These are phyloP conservation scores for Taiozyma sp. DNA, from an alignment of 1,139 yeast genomes.

Conservation along the genomic window DNA sequence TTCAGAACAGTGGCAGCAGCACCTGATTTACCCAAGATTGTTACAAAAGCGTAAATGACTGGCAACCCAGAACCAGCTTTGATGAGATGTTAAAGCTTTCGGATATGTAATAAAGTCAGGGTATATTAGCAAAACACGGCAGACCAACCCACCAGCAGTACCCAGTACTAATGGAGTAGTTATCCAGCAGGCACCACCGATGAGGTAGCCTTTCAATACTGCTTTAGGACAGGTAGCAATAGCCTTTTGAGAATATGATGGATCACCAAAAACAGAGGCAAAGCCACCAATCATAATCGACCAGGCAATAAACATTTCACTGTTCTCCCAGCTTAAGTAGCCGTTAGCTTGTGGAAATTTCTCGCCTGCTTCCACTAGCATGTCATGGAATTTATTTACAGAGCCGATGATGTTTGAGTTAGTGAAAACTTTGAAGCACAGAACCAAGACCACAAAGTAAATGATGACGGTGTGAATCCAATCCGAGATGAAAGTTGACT, in stretches of 20 bases:
- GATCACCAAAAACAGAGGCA: conserved; percentile 37
- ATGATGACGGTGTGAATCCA: conserved; percentile 40
- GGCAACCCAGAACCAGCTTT: too few relatives aligned
- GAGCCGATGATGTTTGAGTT: conserved; percentile 32
- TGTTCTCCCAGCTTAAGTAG: too few relatives aligned
- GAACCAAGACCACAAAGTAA: conserved; percentile 31
- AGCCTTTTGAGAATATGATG: conserved; percentile 38
- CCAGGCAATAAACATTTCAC: too few relatives aligned
- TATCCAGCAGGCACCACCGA: conserved; percentile 39
- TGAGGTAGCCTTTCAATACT: conserved; percentile 32
- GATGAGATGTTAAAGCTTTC: neutral
- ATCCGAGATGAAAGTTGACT: conserved; percentile 42
- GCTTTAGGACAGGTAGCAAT: conserved; percentile 36
- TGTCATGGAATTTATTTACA: too few relatives aligned
- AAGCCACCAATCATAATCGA: conserved; percentile 25
- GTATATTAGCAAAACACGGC: conserved; percentile 36
- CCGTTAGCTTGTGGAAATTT: too few relatives aligned
- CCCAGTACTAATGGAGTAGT: conserved; percentile 35
- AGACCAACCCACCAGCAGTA: conserved; percentile 12
- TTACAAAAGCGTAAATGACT: too few relatives aligned
- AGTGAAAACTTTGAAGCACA: conserved; percentile 28
- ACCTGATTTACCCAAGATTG: conserved; percentile 27
- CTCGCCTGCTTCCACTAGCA: too few relatives aligned
- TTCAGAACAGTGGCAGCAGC: conserved; percentile 30
- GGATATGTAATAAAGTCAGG: conserved; percentile 50